Evolutionary conservation across 2,329 filamentous ascomycete species (phyloP).

Genomic region (Aspergillus tubingensis): DNA sequence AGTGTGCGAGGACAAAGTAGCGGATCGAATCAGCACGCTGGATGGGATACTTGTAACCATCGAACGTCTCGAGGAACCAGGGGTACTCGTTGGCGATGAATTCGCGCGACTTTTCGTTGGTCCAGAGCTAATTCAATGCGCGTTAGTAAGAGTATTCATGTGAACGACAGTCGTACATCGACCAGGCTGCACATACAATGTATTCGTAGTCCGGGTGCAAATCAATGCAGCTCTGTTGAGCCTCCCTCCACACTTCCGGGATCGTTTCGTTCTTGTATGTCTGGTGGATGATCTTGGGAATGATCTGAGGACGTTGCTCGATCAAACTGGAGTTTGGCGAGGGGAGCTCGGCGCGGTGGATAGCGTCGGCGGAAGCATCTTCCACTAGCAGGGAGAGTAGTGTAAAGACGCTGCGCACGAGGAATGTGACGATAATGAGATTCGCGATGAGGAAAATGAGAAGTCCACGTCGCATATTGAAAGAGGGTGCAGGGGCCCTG

Average conservation of each 20-base stretch:
- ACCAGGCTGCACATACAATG: conserved; percentile 54
- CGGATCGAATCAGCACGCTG: conserved; percentile 77
- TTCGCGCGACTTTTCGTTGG: conserved; percentile 66
- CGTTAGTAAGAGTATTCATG: conserved; percentile 20
- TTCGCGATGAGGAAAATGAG: conserved; percentile 67
- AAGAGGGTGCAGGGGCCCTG: conserved; percentile 8
- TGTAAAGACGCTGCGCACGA: conserved; percentile 69
- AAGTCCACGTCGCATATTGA: conserved; percentile 61
- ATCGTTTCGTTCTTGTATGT: conserved; percentile 72
- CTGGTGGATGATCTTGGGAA: conserved; percentile 77
- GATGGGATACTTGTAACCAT: conserved; percentile 72
- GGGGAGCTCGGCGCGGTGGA: conserved; percentile 66
- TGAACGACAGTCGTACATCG: background rate
- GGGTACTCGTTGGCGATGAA: conserved; percentile 75
- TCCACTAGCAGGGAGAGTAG: conserved; percentile 70
- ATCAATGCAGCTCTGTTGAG: conserved; percentile 67
- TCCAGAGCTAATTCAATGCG: conserved; percentile 65
- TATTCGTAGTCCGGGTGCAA: conserved; percentile 73
- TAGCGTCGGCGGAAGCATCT: conserved; percentile 67
- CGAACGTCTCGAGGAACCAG: conserved; percentile 75
- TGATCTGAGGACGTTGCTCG: conserved; percentile 60
- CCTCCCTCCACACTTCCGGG: conserved; percentile 64
- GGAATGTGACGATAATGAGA: conserved; percentile 62
- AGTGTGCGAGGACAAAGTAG: conserved; percentile 76
- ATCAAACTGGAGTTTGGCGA: conserved; percentile 63